phyloP scores from a whole-genome alignment of 2,329 filamentous ascomycete genomes.

The Colletotrichum tanaceti region DNA sequence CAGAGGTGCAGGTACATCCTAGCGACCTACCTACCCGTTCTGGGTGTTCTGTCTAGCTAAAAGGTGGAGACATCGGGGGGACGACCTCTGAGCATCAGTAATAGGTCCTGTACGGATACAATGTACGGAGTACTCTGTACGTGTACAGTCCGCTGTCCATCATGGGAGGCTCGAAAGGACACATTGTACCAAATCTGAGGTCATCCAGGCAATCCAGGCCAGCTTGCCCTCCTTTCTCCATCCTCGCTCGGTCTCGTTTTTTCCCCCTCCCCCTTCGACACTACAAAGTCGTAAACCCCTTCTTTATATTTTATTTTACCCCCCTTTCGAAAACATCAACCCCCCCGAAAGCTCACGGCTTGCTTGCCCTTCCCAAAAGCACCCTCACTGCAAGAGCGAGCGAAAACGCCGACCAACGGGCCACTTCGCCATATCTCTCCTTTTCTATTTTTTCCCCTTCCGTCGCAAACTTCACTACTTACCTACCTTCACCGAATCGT shows the following conservation, averaged over 20 bases:
- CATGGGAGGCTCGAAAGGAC: conserved; percentile 39
- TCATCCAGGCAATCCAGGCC: conserved; percentile 38
- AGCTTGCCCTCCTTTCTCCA: conserved; percentile 32
- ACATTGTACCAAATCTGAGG: conserved; percentile 40
- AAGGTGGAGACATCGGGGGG: conserved; percentile 38
- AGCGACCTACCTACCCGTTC: conserved; percentile 39
- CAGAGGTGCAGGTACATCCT: conserved; percentile 19
- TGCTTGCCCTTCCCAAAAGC: conserved; percentile 1
- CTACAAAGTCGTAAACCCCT: conserved; percentile 19
- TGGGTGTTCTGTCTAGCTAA: conserved; percentile 37
- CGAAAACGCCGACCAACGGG: conserved; percentile 14
- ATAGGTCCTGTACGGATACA: too few relatives aligned
- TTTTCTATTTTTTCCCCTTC: not conserved
- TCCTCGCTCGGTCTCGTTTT: not conserved
- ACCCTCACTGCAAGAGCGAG: conserved; percentile 15
- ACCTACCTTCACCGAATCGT: conserved; percentile 27
- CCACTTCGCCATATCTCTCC: conserved; percentile 24
- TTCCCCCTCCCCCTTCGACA: conserved; percentile 14
- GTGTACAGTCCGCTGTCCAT: conserved; percentile 11
- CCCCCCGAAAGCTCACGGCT: conserved; percentile 21
- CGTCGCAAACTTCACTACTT: conserved; percentile 22
- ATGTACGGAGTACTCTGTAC: too few relatives aligned
- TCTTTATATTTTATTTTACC: not conserved
- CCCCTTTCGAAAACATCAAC: conserved; percentile 1
- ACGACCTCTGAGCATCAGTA: conserved; percentile 33